Percentiles rank a stretch among this genome's conserved stretches.
phyloP scores from a whole-genome alignment of 2,329 filamentous ascomycete genomes.

The Fusarium brachygibbosum region DNA sequence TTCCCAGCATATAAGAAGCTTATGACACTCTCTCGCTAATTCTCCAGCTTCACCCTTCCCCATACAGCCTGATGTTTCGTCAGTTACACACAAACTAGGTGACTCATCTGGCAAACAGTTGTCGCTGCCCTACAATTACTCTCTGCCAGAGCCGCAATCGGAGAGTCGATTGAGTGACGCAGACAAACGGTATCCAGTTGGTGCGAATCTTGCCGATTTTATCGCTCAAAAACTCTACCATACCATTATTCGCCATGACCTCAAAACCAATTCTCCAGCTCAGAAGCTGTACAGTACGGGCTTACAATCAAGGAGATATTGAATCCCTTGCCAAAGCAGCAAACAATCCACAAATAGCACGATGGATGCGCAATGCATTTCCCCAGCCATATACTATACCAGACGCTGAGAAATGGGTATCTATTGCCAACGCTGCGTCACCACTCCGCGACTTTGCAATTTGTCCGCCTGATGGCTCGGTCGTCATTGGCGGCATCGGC shows the following conservation, averaged over 20 bases:
- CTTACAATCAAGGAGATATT: not conserved
- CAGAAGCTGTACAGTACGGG: not conserved
- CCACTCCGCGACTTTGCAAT: constrained; percentile 4
- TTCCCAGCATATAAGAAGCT: too few relatives aligned
- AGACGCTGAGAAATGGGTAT: constrained; percentile 9
- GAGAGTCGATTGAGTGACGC: too few relatives aligned
- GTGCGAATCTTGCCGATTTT: too few relatives aligned
- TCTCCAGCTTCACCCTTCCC: too few relatives aligned
- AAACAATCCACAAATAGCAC: not conserved
- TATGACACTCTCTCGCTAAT: not conserved
- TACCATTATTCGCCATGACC: not conserved
- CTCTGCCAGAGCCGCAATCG: too few relatives aligned
- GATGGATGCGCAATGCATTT: constrained; percentile 1
- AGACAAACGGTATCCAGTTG: too few relatives aligned
- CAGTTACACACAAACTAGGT: too few relatives aligned
- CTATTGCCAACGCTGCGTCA: not conserved
- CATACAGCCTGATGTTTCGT: too few relatives aligned
- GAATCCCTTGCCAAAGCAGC: constrained; percentile 6
- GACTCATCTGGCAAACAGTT: too few relatives aligned
- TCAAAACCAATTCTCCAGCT: not conserved
- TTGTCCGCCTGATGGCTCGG: accelerated
- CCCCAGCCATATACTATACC: not conserved
- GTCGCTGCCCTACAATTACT: too few relatives aligned
- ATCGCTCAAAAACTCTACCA: too few relatives aligned
- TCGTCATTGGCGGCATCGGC: not conserved